Conservation (phyloP, 768 basidiomycete genomes). For the Nidularia pulvinata region DNA sequence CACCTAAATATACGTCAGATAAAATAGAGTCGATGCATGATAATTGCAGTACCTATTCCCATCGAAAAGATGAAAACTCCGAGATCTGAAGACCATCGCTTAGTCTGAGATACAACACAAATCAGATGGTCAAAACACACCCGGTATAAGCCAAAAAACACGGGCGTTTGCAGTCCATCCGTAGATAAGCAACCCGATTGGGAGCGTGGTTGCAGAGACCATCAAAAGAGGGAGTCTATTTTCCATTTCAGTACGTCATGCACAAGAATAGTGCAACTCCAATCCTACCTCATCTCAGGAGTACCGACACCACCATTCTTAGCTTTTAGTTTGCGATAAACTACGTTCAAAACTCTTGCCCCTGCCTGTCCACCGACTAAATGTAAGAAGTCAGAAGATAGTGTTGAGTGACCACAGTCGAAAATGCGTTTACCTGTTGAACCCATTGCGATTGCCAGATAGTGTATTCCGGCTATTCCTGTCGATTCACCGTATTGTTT, state of each 20-base stretch:
- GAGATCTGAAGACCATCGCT: constrained; percentile 11
- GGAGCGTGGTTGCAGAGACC: constrained; percentile 50
- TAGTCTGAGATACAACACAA: neutral
- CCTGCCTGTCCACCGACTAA: constrained; percentile 36
- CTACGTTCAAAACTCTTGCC: constrained; percentile 41
- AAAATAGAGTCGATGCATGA: constrained; percentile 7
- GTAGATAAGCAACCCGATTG: constrained; percentile 59
- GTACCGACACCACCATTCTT: constrained; percentile 51
- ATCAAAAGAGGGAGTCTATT: constrained; percentile 30
- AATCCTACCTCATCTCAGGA: constrained; percentile 47
- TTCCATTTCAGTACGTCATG: too few relatives aligned
- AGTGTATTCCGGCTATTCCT: constrained; percentile 62
- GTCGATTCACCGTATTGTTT: constrained; percentile 42
- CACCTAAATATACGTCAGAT: constrained; percentile 15
- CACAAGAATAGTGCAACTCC: neutral
- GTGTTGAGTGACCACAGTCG: neutral
- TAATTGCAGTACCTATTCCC: constrained; percentile 36
- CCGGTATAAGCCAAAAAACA: constrained; percentile 59
- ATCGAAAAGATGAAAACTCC: constrained; percentile 48
- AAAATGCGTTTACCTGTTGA: constrained; percentile 32
- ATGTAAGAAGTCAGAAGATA: constrained; percentile 11
- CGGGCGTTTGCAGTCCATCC: constrained; percentile 58
- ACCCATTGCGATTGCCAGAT: constrained; percentile 62
- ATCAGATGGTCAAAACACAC: constrained; percentile 23
- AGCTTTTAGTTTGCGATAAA: constrained; percentile 42